These are phyloP conservation scores for Psidium guajava DNA, from an alignment of 345 rosid genomes.

Conservation along the genomic window DNA sequence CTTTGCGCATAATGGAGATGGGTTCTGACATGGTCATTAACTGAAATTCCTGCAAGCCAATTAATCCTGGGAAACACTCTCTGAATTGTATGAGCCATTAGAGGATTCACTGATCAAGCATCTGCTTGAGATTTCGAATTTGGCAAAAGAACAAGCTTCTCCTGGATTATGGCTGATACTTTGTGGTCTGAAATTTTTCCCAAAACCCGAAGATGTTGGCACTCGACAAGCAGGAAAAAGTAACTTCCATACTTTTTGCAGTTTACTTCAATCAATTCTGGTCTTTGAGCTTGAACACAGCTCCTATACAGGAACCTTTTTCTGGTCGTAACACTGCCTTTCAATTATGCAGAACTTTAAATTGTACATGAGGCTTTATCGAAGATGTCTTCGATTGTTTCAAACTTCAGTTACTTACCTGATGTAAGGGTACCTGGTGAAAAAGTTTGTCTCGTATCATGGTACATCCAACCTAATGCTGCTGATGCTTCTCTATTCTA, in stretches of 20 bases:
- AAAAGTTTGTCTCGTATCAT: constrained; percentile 82
- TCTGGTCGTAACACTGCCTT: background rate
- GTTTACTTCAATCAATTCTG: background rate
- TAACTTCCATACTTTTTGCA: background rate
- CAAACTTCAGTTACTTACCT: constrained; percentile 82
- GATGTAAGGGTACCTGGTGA: constrained; percentile 85
- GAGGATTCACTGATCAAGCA: constrained; percentile 59
- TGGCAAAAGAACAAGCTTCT: constrained; percentile 19
- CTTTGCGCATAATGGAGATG: background rate
- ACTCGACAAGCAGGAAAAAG: constrained; percentile 47
- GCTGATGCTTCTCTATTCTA: background rate
- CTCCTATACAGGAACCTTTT: background rate
- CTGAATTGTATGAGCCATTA: constrained; percentile 57
- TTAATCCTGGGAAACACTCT: constrained; percentile 26
- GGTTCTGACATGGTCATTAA: background rate
- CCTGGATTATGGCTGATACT: constrained; percentile 11
- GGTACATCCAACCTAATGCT: constrained; percentile 20
- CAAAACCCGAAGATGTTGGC: constrained; percentile 82
- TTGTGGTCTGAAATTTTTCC: constrained; percentile 76
- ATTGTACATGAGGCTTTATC: constrained; percentile 66
- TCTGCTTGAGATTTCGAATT: constrained; percentile 56
- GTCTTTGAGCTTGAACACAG: background rate
- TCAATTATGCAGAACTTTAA: constrained; percentile 45
- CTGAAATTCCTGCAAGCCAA: constrained; percentile 2
- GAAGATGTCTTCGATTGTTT: constrained; percentile 85